These are phyloP conservation scores for Pelargonium citronellum DNA, from an alignment of 441 rosid genomes.

Conservation along the genomic window DNA sequence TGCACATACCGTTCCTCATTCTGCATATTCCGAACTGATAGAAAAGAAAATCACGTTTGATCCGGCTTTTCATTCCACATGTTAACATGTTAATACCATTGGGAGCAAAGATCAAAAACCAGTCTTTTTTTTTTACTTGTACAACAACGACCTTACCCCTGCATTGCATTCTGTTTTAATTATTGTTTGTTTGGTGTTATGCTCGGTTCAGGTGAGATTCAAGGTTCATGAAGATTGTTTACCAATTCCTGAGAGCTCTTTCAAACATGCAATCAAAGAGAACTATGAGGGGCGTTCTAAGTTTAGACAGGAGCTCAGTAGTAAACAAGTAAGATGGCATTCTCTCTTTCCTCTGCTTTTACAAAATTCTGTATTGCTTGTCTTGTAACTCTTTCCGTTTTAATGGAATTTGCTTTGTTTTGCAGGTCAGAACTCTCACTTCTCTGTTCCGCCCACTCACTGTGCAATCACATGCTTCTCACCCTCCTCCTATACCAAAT, in stretches of 20 bases:
- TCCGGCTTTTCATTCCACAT: too few relatives aligned
- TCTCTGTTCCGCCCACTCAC: slow-evolving; percentile 23
- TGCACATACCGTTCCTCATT: too few relatives aligned
- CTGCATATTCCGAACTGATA: too few relatives aligned
- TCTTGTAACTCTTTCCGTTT: neutral
- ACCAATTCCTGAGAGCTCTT: slow-evolving; percentile 31
- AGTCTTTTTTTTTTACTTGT: too few relatives aligned
- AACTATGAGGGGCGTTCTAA: slow-evolving; percentile 27
- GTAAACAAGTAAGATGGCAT: slow-evolving; percentile 23
- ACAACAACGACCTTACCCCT: neutral
- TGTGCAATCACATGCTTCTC: slow-evolving; percentile 17
- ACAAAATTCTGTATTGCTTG: neutral
- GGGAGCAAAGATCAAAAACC: too few relatives aligned
- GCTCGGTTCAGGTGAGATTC: slow-evolving; percentile 28
- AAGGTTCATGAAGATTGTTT: slow-evolving; percentile 31
- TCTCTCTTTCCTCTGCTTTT: neutral
- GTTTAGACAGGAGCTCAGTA: slow-evolving; percentile 31
- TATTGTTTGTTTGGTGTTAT: neutral
- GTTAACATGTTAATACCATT: too few relatives aligned
- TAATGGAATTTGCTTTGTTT: slow-evolving; percentile 7
- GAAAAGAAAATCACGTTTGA: too few relatives aligned
- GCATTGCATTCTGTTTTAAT: neutral
- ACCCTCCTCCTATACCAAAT: slow-evolving; percentile 13
- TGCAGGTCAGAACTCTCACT: slow-evolving; percentile 24
- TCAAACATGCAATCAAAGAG: slow-evolving; percentile 29